A percentile compares a stretch with the other conserved stretches of the same genome.
These are phyloP conservation scores for Lactarius sanguifluus DNA, from an alignment of 768 basidiomycete genomes.

Conservation along the genomic window DNA sequence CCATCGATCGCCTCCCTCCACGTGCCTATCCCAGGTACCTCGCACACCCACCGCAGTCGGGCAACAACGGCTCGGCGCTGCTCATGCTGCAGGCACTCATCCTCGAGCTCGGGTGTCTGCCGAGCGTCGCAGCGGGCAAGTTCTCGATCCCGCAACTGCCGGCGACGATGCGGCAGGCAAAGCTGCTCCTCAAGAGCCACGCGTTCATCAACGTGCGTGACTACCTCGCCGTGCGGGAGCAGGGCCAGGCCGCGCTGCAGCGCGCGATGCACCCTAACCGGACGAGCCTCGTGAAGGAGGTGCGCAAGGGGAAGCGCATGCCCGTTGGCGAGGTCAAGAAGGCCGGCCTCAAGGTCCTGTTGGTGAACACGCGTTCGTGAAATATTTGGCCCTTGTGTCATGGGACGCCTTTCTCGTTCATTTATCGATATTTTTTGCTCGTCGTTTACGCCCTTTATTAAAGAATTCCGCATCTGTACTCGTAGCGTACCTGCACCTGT, in stretches of 20 bases:
- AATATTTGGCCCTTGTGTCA: too few species aligned
- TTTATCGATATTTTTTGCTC: background rate
- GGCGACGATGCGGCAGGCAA: conserved; percentile 62
- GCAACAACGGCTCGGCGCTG: conserved; percentile 49
- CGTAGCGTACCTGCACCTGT: background rate
- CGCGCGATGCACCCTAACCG: conserved; percentile 61
- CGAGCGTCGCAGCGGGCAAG: conserved; percentile 36
- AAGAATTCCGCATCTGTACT: background rate
- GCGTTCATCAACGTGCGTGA: conserved; percentile 74
- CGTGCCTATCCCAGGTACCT: conserved; percentile 46
- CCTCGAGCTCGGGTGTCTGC: conserved; percentile 60
- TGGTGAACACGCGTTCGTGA: conserved; percentile 42
- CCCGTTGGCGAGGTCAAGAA: conserved; percentile 62
- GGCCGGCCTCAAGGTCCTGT: conserved; percentile 55
- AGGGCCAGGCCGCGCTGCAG: conserved; percentile 62
- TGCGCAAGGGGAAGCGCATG: conserved; percentile 45
- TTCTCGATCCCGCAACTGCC: conserved; percentile 50
- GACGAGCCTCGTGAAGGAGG: conserved; percentile 59
- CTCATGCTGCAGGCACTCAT: conserved; percentile 70
- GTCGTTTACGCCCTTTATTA: background rate
- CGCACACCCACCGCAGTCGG: conserved; percentile 44
- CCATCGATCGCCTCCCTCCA: background rate
- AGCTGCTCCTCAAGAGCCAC: conserved; percentile 59
- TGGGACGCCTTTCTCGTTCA: background rate
- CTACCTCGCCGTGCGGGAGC: conserved; percentile 63